Conservation (phyloP, 495 filamentous ascomycete genomes). For the Penicillium robsamsonii region DNA sequence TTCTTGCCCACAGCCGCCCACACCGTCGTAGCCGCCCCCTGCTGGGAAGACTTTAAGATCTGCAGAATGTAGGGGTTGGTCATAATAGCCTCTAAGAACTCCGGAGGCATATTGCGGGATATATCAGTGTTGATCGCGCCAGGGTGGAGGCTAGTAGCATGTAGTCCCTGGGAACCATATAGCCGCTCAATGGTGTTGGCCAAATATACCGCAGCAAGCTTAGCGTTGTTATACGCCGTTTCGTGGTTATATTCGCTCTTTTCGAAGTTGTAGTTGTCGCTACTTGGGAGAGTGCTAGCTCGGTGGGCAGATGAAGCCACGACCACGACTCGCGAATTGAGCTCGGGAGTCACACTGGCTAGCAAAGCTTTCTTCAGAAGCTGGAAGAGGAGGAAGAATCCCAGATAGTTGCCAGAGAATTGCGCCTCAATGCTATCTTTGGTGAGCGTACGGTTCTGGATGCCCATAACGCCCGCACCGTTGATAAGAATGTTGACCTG, state of each 20-base stretch:
- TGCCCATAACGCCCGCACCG: constrained; percentile 50
- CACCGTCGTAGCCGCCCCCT: constrained; percentile 43
- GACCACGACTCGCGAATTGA: constrained; percentile 43
- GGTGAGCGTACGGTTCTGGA: constrained; percentile 35
- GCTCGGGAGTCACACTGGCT: constrained; percentile 32
- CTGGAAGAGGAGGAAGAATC: constrained; percentile 50
- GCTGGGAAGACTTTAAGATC: constrained; percentile 32
- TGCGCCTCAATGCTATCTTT: constrained; percentile 46
- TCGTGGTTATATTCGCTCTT: constrained; percentile 29
- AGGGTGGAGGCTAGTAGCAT: constrained; percentile 38
- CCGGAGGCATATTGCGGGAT: constrained; percentile 5
- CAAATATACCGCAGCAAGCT: constrained; percentile 38
- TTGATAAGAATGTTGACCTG: constrained; percentile 48
- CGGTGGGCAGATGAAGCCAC: constrained; percentile 41
- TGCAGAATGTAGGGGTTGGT: constrained; percentile 21
- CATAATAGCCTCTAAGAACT: constrained; percentile 15
- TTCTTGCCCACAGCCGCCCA: constrained; percentile 40
- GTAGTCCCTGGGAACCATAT: constrained; percentile 37
- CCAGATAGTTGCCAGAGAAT: constrained; percentile 49
- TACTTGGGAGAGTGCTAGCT: constrained; percentile 11
- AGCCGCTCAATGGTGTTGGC: constrained; percentile 40
- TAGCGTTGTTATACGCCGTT: constrained; percentile 33
- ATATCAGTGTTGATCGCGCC: constrained; percentile 22
- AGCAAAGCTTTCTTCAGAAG: constrained; percentile 45
- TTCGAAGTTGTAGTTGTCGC: constrained; percentile 28